Conservation (phyloP, 352 stramenopile species). For the Globisporangium paroecandrum region DNA sequence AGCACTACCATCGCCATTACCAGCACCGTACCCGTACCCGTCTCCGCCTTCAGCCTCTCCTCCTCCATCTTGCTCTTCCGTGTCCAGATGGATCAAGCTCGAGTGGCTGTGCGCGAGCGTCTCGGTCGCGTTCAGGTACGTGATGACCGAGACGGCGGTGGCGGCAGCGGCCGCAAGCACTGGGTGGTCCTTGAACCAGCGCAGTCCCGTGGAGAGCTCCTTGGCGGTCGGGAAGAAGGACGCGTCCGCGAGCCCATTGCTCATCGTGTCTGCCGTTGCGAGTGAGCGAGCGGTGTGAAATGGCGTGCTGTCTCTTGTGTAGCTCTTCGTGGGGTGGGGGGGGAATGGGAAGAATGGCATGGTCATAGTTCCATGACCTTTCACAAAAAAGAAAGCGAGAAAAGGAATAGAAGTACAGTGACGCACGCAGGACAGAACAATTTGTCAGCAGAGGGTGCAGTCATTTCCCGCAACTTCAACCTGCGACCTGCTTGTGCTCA, state of each 20-base stretch:
- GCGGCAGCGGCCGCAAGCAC: constrained; percentile 73
- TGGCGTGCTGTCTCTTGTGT: background rate
- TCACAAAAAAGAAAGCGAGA: background rate
- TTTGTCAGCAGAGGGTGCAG: background rate
- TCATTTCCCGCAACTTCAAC: constrained; percentile 7
- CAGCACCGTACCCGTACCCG: background rate
- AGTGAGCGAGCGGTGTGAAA: no score
- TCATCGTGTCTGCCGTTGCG: constrained; percentile 22
- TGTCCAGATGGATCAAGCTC: constrained; percentile 14
- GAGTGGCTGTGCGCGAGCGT: constrained; percentile 24
- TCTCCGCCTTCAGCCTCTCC: background rate
- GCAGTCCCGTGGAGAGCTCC: constrained; percentile 75
- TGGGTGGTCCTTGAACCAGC: constrained; percentile 86
- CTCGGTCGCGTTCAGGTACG: constrained; percentile 62
- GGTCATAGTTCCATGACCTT: constrained; percentile 5
- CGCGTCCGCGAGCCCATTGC: constrained; percentile 35
- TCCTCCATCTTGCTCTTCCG: constrained; percentile 14
- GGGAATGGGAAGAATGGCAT: background rate
- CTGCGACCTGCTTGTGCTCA: background rate
- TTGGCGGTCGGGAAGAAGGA: constrained; percentile 87
- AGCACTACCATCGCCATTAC: background rate
- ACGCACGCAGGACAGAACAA: background rate
- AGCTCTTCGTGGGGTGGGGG: background rate
- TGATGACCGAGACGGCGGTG: constrained; percentile 82
- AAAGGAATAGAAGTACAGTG: background rate